A percentile compares a stretch with the other conserved stretches of the same genome.
phyloP scores from a whole-genome alignment of 768 basidiomycete genomes.

The Tylopilus vinaceipallidus region DNA sequence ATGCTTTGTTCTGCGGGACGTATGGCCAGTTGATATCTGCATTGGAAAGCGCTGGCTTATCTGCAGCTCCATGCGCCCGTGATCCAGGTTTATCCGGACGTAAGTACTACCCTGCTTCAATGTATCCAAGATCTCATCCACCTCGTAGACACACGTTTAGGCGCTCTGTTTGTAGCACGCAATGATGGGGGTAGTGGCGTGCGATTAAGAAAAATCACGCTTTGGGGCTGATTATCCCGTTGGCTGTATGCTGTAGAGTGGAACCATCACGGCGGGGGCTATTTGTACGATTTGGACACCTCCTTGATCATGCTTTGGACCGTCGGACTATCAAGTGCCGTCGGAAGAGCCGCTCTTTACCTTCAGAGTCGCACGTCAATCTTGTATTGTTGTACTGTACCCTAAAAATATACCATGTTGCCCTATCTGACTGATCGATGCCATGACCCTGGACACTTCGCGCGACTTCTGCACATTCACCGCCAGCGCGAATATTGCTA shows the following conservation, averaged over 20 bases:
- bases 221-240: constrained; percentile 36
- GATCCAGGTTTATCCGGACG: constrained; percentile 30
- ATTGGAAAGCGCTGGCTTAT: constrained; percentile 37
- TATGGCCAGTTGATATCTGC: constrained; percentile 43
- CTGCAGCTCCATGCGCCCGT: constrained; percentile 30
- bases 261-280: too few relatives aligned
- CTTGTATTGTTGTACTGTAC: neutral
- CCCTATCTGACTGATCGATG: constrained; percentile 1
- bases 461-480: neutral
- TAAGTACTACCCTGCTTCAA: constrained; percentile 14
- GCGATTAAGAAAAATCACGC: constrained; percentile 38
- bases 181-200: constrained; percentile 29
- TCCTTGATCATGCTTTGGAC: neutral
- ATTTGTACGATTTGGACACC: too few relatives aligned
- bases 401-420: neutral
- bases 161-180: constrained; percentile 40
- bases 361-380: neutral
- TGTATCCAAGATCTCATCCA: neutral
- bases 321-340: neutral
- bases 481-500: neutral
- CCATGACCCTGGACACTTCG: neutral
- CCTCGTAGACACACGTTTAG: constrained; percentile 37
- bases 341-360: neutral
- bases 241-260: neutral
- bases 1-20: constrained; percentile 40